phyloP scores from a whole-genome alignment of 257 asterid species.

The Przewalskia tangutica region DNA sequence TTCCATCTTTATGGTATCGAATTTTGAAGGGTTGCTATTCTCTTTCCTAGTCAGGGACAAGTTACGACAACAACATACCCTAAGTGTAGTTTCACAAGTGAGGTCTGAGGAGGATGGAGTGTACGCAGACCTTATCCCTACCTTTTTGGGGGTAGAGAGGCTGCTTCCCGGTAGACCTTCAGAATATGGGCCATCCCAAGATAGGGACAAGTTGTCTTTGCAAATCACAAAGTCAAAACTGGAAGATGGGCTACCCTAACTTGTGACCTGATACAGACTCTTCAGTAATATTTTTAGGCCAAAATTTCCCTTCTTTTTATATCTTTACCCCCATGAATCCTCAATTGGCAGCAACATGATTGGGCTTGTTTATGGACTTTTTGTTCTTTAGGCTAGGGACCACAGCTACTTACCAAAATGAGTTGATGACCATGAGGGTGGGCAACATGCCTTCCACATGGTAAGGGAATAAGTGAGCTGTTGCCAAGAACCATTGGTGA shows the following conservation, averaged over 20 bases:
- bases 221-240: not conserved
- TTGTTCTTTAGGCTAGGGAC: not conserved
- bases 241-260: constrained; percentile 8
- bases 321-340: not conserved
- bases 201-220: not conserved
- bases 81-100: no score
- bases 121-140: no score
- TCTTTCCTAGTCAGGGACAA: no score
- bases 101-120: no score
- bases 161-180: no score
- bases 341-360: not conserved
- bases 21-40: not conserved
- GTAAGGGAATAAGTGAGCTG: constrained; percentile 5
- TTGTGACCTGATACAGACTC: not conserved
- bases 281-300: not conserved
- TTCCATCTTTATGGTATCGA: not conserved
- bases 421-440: not conserved
- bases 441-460: constrained; percentile 12
- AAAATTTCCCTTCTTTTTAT: not conserved
- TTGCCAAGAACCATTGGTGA: not conserved
- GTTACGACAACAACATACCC: no score
- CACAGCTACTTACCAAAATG: not conserved
- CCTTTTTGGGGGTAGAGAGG: no score
- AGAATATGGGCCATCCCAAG: no score
- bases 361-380: not conserved